Evolutionary conservation across 805 yeast species (phyloP), one percentile per base, ranked within the genome.

Genomic region (Sugiyamaella smithiae): DNA sequence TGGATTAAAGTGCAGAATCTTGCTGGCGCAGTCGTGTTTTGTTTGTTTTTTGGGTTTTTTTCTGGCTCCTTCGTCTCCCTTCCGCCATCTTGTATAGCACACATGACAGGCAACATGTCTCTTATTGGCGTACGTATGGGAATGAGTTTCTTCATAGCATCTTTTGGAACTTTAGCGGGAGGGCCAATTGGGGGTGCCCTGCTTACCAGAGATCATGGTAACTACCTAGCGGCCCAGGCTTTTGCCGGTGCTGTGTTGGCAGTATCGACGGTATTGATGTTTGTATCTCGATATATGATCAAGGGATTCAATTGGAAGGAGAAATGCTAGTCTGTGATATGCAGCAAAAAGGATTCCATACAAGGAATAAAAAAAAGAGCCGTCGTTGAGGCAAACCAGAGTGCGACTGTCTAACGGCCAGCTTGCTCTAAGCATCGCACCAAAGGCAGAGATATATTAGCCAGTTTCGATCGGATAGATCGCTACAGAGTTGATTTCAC

Each of bases 101-200:
- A 53, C 19, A 43, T 62, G 29, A 64, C 66, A 5, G 50, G 58
- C 0, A 58, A 64, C 35, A 42, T 62, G 33, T 51, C 55, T 8
- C 44, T 57, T 24, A 53, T 62, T 9, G 68, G 69, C 7, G 56
- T 58, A 3, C 52, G 68, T 5, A 84, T 87, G 87, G 86, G 86
- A 1, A 50, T 80, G 33, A 76, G 87, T 1, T 70, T 85, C 31
- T 69, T 76, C 5, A 57, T 73, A 9, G 80, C 83, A 35, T 74
- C 89, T 0, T 72, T 77, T 57, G 80, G 76, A 1, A 47, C 56
- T 22, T 55, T 65, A 4, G 42, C 58, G 1, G 69, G 67, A 0
- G 57, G 65, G 6, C 66, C 69, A 1, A 42, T 63, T 12, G 66
- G 64, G 1, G 68, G 68, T 8, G 60, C 60, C 1, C 41, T 57